A percentile compares a stretch with the other conserved stretches of the same genome.
These are phyloP conservation scores for Inga oerstediana DNA, from an alignment of 306 rosid genomes.

Conservation along the genomic window DNA sequence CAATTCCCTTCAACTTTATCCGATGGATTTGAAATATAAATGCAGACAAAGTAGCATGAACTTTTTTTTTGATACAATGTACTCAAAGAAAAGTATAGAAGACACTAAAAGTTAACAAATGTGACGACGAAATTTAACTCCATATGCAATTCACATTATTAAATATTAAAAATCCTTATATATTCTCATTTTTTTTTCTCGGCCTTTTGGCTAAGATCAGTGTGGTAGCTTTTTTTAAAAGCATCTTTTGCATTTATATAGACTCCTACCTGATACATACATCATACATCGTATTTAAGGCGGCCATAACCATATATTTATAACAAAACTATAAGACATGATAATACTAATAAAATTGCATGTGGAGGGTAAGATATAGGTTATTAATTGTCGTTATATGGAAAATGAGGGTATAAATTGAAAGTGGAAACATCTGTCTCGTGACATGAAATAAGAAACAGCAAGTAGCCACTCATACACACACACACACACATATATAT, in stretches of 20 bases:
- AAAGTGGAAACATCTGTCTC: not conserved
- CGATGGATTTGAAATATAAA: not conserved
- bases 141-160: not conserved
- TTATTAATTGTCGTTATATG: not conserved
- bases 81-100: not conserved
- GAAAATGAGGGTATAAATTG: not conserved
- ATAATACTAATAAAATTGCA: not conserved
- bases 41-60: not conserved
- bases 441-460: constrained; percentile 8
- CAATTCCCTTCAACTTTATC: not conserved
- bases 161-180: no score
- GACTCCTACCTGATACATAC: no score
- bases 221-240: no score
- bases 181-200: no score
- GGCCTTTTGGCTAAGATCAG: no score
- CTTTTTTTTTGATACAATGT: not conserved
- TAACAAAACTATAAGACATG: not conserved
- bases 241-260: no score
- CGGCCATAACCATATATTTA: no score
- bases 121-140: not conserved
- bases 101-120: not conserved
- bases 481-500: no score
- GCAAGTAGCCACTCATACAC: not conserved
- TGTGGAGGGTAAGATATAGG: not conserved
- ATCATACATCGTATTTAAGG: no score